Conservation (phyloP, 2,329 filamentous ascomycete species). For the Neonectria neomacrospora region DNA sequence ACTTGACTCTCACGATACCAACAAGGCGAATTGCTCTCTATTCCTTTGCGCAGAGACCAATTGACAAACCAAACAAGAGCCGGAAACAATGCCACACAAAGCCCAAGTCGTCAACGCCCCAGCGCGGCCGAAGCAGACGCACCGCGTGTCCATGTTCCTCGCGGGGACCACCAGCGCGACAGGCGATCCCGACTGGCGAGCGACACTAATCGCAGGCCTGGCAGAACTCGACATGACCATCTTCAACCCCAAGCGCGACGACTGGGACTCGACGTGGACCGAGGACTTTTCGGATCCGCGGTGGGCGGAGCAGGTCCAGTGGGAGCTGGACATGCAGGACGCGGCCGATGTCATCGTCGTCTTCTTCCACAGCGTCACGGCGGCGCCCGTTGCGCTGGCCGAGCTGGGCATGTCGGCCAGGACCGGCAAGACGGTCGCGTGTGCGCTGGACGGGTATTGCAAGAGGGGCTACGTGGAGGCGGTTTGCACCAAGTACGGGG, state of each 20-base stretch:
- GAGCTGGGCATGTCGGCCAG: slow-evolving; percentile 67
- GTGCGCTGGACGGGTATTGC: slow-evolving; percentile 62
- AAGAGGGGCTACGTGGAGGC: slow-evolving; percentile 71
- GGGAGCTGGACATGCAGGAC: slow-evolving; percentile 70
- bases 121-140: background rate
- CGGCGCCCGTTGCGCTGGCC: slow-evolving; percentile 67
- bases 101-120: slow-evolving; percentile 21
- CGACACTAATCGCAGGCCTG: slow-evolving; percentile 54
- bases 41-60: background rate
- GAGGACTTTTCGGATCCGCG: slow-evolving; percentile 59
- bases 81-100: background rate
- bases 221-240: slow-evolving; percentile 61
- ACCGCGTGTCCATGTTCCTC: slow-evolving; percentile 60
- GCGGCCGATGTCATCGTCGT: slow-evolving; percentile 64
- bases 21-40: background rate
- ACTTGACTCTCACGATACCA: background rate
- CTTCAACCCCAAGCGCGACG: slow-evolving; percentile 65
- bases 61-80: background rate
- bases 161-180: slow-evolving; percentile 65
- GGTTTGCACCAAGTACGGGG: slow-evolving; percentile 60
- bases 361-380: slow-evolving; percentile 64
- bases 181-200: slow-evolving; percentile 62
- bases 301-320: slow-evolving; percentile 66
- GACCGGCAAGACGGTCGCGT: slow-evolving; percentile 61
- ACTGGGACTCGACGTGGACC: slow-evolving; percentile 66